Percentiles rank a stretch among this genome's conserved stretches.
phyloP scores from a whole-genome alignment of 2,329 filamentous ascomycete species.

The Ophiostoma australiae region DNA sequence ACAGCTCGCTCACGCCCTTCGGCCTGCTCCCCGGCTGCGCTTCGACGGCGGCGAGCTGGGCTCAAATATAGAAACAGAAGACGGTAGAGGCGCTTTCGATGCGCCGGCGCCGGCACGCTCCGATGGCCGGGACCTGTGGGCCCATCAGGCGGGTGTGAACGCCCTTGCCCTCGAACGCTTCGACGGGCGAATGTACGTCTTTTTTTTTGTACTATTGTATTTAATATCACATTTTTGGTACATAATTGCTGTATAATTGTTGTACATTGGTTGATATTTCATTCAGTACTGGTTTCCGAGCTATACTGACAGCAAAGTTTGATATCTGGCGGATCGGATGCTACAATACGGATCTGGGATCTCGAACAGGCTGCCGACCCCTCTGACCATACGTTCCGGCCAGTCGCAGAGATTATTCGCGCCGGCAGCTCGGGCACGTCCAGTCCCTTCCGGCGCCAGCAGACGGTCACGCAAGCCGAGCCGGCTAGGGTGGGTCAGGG shows the following conservation, averaged over 20 bases:
- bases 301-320: conserved; percentile 46
- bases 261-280: too few relatives aligned
- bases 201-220: too few relatives aligned
- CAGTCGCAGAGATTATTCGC: conserved; percentile 41
- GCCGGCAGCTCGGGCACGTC: conserved; percentile 3
- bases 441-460: background rate
- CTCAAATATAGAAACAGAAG: conserved; percentile 30
- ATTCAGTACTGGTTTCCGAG: background rate
- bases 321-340: conserved; percentile 80
- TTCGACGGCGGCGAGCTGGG: conserved; percentile 60
- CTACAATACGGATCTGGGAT: conserved; percentile 81
- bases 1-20: conserved; percentile 63
- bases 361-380: conserved; percentile 55
- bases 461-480: background rate
- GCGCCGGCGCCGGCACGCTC: background rate
- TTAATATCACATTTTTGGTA: too few relatives aligned
- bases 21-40: conserved; percentile 59
- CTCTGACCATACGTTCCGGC: conserved; percentile 47
- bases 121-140: conserved; percentile 42
- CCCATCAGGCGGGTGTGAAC: conserved; percentile 75
- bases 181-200: conserved; percentile 62
- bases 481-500: conserved; percentile 27
- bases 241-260: too few relatives aligned
- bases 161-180: conserved; percentile 75
- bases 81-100: conserved; percentile 14